Evolutionary conservation across 495 filamentous ascomycete genomes (phyloP), one percentile per base, ranked within the genome.

Genomic region (Halenospora varia): DNA sequence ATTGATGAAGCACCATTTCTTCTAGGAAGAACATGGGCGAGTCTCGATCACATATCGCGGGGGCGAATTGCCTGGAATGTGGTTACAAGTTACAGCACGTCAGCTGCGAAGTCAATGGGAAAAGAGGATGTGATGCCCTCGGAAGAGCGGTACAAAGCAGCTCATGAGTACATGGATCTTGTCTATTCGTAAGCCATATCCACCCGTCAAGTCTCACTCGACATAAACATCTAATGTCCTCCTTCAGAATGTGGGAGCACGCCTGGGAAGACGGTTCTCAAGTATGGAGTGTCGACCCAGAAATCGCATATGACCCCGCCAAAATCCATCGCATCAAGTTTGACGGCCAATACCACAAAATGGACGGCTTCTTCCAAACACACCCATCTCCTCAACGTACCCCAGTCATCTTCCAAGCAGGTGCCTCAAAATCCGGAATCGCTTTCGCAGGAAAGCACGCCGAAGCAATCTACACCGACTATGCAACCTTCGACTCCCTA

Each of bases 351-450:
- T 25, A 50, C 24, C 20, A 88, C 69, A 57, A 66, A 1, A 81
- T 83, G 77, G 66, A 71, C 70, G 11, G 65, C 84, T 4, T 70
- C 70, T 48, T 72, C 73, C 20, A 70, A 68, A 2, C 81, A 85
- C 75, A 85, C 55, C 82, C 83, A 0, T 82, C 79, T 3, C 82
- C 81, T 8, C 83, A 86, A 57, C 72, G 82, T 25, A 85, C 81
- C 0, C 82, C 82, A 1, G 79, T 86, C 53, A 71, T 86, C 9
- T 82, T 86, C 68, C 83, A 86, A 63, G 83, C 82, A 2, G 83
- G 84, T 15, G 82, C 80, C 8, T 85, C 81, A 0, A 50, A 50
- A 0, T 81, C 82, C 0, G 82, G 83, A 2, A 76, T 74, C 0
- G 71, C 66, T 0, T 87, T 87, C 57, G 83, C 80, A 0, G 77